These are phyloP conservation scores for Sutorius australiensis DNA, from an alignment of 768 basidiomycete genomes.

Conservation along the genomic window DNA sequence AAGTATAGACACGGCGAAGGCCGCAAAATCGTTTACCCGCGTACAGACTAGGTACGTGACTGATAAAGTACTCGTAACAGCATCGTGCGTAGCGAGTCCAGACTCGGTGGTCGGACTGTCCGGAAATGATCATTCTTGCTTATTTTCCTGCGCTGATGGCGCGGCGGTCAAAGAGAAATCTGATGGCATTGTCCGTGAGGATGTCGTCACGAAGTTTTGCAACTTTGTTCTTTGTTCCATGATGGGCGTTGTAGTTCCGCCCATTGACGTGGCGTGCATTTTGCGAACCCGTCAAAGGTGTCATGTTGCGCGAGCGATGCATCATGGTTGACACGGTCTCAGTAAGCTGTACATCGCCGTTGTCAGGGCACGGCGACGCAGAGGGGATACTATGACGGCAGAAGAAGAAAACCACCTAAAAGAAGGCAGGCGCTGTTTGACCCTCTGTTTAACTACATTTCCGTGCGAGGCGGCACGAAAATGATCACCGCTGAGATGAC, in stretches of 20 bases:
- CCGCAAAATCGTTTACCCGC: neutral
- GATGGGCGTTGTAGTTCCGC: neutral
- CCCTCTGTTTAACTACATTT: neutral
- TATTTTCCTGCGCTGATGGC: neutral
- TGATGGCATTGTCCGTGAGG: neutral
- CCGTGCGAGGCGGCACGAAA: neutral
- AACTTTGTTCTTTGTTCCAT: neutral
- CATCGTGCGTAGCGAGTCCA: neutral
- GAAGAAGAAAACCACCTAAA: neutral
- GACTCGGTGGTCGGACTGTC: neutral
- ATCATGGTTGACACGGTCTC: neutral
- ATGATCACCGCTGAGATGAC: constrained; percentile 7
- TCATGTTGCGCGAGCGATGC: neutral
- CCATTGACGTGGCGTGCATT: neutral
- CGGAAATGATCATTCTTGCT: neutral
- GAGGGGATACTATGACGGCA: neutral
- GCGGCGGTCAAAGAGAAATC: neutral
- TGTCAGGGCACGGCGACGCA: neutral
- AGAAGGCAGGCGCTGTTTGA: neutral
- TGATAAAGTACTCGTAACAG: neutral
- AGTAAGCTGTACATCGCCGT: neutral
- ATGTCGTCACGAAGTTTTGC: neutral
- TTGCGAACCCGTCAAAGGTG: neutral
- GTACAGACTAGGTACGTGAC: neutral
- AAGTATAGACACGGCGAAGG: neutral